Evolutionary conservation across 2,329 filamentous ascomycete genomes (phyloP).

Genomic region (Ilyonectria destructans): DNA sequence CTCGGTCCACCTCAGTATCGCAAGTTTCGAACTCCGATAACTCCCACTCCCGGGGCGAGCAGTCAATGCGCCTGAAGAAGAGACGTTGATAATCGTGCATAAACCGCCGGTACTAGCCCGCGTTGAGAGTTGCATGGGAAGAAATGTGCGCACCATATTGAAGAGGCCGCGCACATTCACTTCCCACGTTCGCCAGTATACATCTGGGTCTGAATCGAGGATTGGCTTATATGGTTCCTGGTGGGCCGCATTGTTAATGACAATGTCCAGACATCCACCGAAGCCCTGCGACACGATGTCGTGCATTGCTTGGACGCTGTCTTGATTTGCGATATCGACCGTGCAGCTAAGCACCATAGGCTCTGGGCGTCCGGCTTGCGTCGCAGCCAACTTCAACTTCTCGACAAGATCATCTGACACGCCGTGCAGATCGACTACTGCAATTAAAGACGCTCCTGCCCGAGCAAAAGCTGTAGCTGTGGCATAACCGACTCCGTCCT

Average conservation of each 20-base stretch:
- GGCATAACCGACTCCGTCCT: too few species aligned
- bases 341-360: too few species aligned
- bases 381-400: conserved; percentile 37
- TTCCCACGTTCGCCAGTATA: too few species aligned
- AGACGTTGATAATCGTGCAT: conserved; percentile 62
- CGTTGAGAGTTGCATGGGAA: conserved; percentile 37
- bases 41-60: too few species aligned
- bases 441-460: conserved; percentile 43
- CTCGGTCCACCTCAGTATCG: conserved; percentile 66
- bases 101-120: conserved; percentile 13
- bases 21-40: too few species aligned
- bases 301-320: conserved; percentile 33
- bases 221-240: conserved; percentile 34
- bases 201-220: conserved; percentile 37
- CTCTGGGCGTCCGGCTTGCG: conserved; percentile 34
- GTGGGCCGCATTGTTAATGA: conserved; percentile 38
- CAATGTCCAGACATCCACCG: too few species aligned
- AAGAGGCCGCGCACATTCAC: too few species aligned
- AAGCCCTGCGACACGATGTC: conserved; percentile 27
- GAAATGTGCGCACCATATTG: too few species aligned
- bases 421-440: conserved; percentile 40
- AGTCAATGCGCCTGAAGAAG: too few species aligned
- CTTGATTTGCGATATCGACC: conserved; percentile 39
- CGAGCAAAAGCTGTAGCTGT: too few species aligned
- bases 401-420: conserved; percentile 34